Evolutionary conservation across 1,284 basidiomycete genomes (phyloP).

Genomic region (Schizophyllum amplum): DNA sequence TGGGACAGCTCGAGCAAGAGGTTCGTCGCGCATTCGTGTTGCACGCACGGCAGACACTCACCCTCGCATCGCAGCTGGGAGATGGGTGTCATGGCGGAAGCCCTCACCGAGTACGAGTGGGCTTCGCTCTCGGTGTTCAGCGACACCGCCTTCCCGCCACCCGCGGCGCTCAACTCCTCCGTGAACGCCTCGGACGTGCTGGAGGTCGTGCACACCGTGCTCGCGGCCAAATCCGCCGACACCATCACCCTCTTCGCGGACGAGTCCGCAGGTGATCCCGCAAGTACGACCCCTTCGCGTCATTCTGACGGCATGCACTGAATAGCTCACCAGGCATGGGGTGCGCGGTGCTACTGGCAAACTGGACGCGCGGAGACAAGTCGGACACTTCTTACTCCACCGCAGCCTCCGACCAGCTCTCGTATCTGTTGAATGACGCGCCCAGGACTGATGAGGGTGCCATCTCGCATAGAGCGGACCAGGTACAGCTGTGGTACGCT

Average conservation of each 20-base stretch:
- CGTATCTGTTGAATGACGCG: slow-evolving; percentile 50
- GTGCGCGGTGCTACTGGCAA: slow-evolving; percentile 52
- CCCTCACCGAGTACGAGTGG: slow-evolving; percentile 54
- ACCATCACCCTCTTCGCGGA: slow-evolving; percentile 31
- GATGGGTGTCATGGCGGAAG: slow-evolving; percentile 56
- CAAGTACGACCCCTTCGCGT: slow-evolving; percentile 30
- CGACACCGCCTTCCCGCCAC: slow-evolving; percentile 27
- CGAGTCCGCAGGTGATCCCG: slow-evolving; percentile 62
- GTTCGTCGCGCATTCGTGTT: neutral
- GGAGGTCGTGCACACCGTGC: slow-evolving; percentile 28
- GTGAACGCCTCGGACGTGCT: slow-evolving; percentile 31
- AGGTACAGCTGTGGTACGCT: slow-evolving; percentile 46
- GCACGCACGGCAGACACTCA: neutral
- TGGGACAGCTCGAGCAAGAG: slow-evolving; percentile 6
- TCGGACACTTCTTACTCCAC: slow-evolving; percentile 33
- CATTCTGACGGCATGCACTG: neutral
- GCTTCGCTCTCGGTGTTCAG: slow-evolving; percentile 49
- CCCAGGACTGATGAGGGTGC: slow-evolving; percentile 52
- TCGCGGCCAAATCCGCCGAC: slow-evolving; percentile 24
- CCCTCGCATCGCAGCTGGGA: slow-evolving; percentile 44
- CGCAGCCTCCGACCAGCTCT: slow-evolving; percentile 47
- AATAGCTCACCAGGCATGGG: slow-evolving; percentile 34
- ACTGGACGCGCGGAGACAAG: slow-evolving; percentile 36
- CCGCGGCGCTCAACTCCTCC: slow-evolving; percentile 20
- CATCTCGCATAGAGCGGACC: slow-evolving; percentile 51